Percentiles rank a stretch among this genome's conserved stretches.
Conservation (phyloP, 257 asterid species). For the Anisodus tanguticus region DNA sequence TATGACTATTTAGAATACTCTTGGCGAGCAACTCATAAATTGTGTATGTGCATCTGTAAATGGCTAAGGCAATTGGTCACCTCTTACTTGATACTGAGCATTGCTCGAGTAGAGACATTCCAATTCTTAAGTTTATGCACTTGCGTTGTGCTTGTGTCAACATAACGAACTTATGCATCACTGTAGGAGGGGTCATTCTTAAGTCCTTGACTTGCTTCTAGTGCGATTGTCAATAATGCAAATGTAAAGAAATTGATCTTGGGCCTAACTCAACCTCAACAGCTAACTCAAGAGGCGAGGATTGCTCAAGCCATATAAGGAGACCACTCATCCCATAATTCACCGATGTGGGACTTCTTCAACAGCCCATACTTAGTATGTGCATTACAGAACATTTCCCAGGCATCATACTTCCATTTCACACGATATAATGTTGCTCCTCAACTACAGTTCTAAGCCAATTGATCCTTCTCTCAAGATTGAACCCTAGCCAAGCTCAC, state of each 20-base stretch:
- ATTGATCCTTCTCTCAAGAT: slow-evolving; percentile 7
- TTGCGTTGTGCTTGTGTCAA: neutral
- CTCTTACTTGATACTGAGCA: neutral
- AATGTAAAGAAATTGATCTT: no score
- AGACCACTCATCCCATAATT: no score
- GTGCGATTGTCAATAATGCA: neutral
- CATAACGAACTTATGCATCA: neutral
- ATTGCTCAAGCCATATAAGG: no score
- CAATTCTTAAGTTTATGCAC: slow-evolving; percentile 8
- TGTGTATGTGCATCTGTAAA: neutral
- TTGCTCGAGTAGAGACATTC: neutral
- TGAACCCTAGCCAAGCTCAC: slow-evolving; percentile 20
- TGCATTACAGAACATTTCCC: neutral
- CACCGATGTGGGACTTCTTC: no score
- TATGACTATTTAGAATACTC: neutral
- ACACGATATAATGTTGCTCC: neutral
- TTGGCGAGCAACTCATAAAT: neutral
- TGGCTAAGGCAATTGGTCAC: neutral
- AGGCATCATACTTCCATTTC: neutral
- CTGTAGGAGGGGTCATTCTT: neutral
- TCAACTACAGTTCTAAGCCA: slow-evolving; percentile 18
- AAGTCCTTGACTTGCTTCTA: neutral
- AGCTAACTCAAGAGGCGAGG: no score
- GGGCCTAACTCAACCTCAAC: no score
- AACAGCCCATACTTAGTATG: neutral